Evolutionary conservation across 2,329 filamentous ascomycete genomes (phyloP).

Genomic region (Colletotrichum sp.): DNA sequence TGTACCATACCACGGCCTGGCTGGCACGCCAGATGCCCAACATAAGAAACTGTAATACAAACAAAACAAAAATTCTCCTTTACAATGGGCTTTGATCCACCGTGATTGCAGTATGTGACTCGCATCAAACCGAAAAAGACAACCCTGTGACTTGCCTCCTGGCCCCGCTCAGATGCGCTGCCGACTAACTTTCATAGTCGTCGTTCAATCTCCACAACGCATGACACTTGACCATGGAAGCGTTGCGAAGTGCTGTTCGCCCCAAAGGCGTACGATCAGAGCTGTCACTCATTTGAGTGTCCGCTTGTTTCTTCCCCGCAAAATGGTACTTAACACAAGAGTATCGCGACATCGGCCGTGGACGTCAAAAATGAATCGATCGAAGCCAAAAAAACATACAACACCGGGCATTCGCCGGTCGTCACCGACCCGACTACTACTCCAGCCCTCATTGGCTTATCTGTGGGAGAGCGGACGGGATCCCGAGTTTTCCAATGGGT

Average conservation of each 20-base stretch:
- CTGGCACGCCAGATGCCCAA: neutral
- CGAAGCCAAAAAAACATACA: neutral
- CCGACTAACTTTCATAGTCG: neutral
- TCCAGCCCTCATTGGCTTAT: neutral
- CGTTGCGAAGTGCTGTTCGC: neutral
- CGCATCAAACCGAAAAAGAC: neutral
- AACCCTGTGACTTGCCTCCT: neutral
- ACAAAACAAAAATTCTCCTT: neutral
- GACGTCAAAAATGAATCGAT: neutral
- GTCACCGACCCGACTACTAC: neutral
- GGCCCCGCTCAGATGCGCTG: neutral
- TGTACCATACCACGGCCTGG: constrained; percentile 23
- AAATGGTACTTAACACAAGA: rapidly evolving
- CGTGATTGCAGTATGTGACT: neutral
- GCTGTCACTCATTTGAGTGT: neutral
- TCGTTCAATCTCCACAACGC: neutral
- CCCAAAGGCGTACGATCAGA: neutral
- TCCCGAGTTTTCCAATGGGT: neutral
- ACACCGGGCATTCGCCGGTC: neutral
- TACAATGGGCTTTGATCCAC: neutral
- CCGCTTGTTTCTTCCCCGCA: neutral
- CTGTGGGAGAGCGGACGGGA: neutral
- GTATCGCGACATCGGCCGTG: neutral
- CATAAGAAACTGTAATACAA: constrained; percentile 16
- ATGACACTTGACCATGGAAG: neutral